Evolutionary conservation across 2,329 filamentous ascomycete genomes (phyloP).

Genomic region (Ophiosphaerella herpotricha): DNA sequence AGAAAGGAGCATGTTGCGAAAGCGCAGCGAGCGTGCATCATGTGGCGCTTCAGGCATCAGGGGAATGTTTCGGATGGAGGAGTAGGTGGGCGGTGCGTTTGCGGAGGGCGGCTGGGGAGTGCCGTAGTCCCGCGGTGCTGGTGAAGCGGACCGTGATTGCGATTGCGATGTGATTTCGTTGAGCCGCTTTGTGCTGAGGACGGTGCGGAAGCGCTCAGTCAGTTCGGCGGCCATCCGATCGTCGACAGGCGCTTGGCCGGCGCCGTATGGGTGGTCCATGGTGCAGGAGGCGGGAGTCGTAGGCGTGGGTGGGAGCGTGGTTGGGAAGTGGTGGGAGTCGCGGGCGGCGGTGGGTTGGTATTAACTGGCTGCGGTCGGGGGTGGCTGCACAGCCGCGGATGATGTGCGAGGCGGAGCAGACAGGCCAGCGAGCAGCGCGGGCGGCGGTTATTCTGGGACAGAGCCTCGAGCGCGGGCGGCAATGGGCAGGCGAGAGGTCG

Average conservation of each 20-base stretch:
- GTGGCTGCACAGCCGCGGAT: slow-evolving; percentile 7
- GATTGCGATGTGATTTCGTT: slow-evolving; percentile 72
- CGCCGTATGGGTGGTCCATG: slow-evolving; percentile 43
- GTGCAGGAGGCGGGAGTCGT: slow-evolving; percentile 8
- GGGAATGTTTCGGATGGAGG: slow-evolving; percentile 66
- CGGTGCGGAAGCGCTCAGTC: slow-evolving; percentile 81
- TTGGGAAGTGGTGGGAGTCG: slow-evolving; percentile 12
- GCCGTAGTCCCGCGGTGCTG: slow-evolving; percentile 54
- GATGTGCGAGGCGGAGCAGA: slow-evolving; percentile 7
- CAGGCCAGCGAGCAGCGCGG: background rate
- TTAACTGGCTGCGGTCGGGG: slow-evolving; percentile 3
- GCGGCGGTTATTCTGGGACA: slow-evolving; percentile 1
- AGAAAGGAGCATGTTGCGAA: slow-evolving; percentile 76
- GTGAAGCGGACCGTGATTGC: slow-evolving; percentile 65
- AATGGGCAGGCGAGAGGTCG: background rate
- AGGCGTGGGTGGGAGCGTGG: slow-evolving; percentile 7
- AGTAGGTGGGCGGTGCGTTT: slow-evolving; percentile 61
- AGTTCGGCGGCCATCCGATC: slow-evolving; percentile 69
- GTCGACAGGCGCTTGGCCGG: slow-evolving; percentile 29
- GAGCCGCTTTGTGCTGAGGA: slow-evolving; percentile 84
- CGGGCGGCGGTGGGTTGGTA: slow-evolving; percentile 5
- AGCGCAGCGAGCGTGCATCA: slow-evolving; percentile 54
- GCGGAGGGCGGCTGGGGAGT: slow-evolving; percentile 44
- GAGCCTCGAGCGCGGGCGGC: background rate
- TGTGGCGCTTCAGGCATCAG: slow-evolving; percentile 74